These are phyloP conservation scores for Leccinum angustisporum DNA, from an alignment of 1,284 basidiomycete species.

Conservation along the genomic window DNA sequence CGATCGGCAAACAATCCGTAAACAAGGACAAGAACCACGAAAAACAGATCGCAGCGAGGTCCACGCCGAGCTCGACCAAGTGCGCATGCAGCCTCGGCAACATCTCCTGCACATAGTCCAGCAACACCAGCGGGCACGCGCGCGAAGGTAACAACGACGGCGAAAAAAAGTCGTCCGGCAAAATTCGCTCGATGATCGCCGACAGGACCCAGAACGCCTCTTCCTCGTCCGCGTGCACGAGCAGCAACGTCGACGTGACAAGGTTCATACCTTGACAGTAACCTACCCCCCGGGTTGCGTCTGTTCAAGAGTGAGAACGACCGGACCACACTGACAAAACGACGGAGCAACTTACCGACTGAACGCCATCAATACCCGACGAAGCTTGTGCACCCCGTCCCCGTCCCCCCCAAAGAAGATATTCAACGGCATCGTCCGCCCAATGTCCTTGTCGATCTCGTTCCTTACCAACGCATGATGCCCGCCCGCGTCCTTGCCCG, in stretches of 20 bases:
- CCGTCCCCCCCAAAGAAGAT: conserved; percentile 97
- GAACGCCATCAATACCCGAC: conserved; percentile 88
- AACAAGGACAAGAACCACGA: conserved; percentile 98
- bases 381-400: conserved; percentile 87
- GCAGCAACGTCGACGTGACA: conserved; percentile 88
- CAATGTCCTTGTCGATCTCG: conserved; percentile 97
- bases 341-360: conserved; percentile 63
- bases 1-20: conserved; percentile 94
- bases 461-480: conserved; percentile 49
- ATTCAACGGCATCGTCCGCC: conserved; percentile 92
- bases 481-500: not conserved
- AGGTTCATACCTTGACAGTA: conserved; percentile 97
- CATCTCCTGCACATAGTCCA: conserved; percentile 81
- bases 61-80: conserved; percentile 79
- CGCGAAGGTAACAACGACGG: conserved; percentile 84
- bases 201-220: conserved; percentile 96
- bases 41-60: conserved; percentile 93
- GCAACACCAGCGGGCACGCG: conserved; percentile 89
- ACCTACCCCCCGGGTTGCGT: conserved; percentile 80
- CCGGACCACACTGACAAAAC: not conserved
- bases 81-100: conserved; percentile 79
- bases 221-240: conserved; percentile 92
- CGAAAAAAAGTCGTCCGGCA: conserved; percentile 84
- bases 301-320: conserved; percentile 36
- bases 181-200: conserved; percentile 84